Percentiles rank a stretch among this genome's conserved stretches.
Conservation (phyloP, 2,329 filamentous ascomycete genomes). For the Fusarium sp. region DNA sequence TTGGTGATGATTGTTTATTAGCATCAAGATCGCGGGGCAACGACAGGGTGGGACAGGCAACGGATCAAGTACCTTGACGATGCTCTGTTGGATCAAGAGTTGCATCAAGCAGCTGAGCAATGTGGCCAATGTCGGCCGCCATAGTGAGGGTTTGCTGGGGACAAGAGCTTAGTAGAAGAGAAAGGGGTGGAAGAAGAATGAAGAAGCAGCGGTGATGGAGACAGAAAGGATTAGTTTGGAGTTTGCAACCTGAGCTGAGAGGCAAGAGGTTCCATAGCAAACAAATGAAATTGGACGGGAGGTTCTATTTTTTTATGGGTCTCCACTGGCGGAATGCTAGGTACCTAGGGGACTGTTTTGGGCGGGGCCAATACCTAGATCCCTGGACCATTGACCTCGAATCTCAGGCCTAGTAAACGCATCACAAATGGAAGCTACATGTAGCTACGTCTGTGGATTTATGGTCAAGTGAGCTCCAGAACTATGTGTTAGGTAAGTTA, state of each 20-base stretch:
- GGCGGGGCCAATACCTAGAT: slow-evolving; percentile 10
- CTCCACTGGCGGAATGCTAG: slow-evolving; percentile 23
- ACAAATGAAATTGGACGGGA: slow-evolving; percentile 20
- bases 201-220: slow-evolving; percentile 39
- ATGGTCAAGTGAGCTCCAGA: slow-evolving; percentile 18
- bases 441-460: slow-evolving; percentile 6
- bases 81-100: slow-evolving; percentile 89
- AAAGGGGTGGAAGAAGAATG: slow-evolving; percentile 23
- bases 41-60: slow-evolving; percentile 40
- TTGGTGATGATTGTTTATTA: slow-evolving; percentile 50
- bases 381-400: background rate
- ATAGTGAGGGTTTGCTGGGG: slow-evolving; percentile 54
- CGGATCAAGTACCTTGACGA: slow-evolving; percentile 76
- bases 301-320: slow-evolving; percentile 28
- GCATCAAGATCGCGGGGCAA: slow-evolving; percentile 49
- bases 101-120: slow-evolving; percentile 88
- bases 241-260: slow-evolving; percentile 34
- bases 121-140: slow-evolving; percentile 66
- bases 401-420: background rate
- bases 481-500: background rate
- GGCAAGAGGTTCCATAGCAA: slow-evolving; percentile 24
- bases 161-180: slow-evolving; percentile 17
- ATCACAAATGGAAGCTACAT: too few relatives aligned
- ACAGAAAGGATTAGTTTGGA: slow-evolving; percentile 29
- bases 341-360: background rate